Conservation (phyloP, 2,329 filamentous ascomycete species). For the Lachnum nothofagi region DNA sequence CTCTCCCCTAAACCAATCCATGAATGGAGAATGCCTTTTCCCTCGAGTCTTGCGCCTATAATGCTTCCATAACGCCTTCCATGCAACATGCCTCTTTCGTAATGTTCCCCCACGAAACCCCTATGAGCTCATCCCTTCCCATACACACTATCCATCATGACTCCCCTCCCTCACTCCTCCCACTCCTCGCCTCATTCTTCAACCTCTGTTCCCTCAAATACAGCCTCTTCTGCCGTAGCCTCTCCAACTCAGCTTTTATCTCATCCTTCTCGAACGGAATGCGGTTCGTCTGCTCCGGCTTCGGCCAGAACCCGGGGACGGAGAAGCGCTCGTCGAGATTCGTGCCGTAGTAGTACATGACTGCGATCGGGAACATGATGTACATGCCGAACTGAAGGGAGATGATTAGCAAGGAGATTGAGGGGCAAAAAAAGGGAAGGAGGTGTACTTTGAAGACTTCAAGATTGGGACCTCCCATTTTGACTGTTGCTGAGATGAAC, state of each 20-base stretch:
- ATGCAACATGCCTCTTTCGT: constrained; percentile 15
- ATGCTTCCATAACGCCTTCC: constrained; percentile 16
- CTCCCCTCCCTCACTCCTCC: neutral
- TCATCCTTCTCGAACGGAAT: constrained; percentile 75
- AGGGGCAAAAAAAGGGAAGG: constrained; percentile 3
- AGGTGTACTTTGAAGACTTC: constrained; percentile 83
- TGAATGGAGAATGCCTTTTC: neutral
- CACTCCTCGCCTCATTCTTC: constrained; percentile 16
- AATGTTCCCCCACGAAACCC: constrained; percentile 1
- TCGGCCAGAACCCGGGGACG: constrained; percentile 92
- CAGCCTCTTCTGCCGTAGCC: constrained; percentile 28
- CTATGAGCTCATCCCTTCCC: neutral
- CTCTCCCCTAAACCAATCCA: neutral
- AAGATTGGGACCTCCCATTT: constrained; percentile 79
- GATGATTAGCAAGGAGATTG: constrained; percentile 7
- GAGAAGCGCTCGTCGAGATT: constrained; percentile 91
- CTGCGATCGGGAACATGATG: constrained; percentile 95
- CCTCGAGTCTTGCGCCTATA: neutral
- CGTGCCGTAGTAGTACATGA: constrained; percentile 99
- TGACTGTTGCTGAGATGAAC: constrained; percentile 19
- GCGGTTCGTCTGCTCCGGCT: constrained; percentile 67
- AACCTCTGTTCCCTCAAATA: constrained; percentile 34
- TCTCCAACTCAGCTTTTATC: constrained; percentile 63
- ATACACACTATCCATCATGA: neutral
- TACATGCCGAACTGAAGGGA: constrained; percentile 83